Base-by-base conservation (phyloP, 179 eudicot species). In the Sideroxylon spinosum region DNA sequence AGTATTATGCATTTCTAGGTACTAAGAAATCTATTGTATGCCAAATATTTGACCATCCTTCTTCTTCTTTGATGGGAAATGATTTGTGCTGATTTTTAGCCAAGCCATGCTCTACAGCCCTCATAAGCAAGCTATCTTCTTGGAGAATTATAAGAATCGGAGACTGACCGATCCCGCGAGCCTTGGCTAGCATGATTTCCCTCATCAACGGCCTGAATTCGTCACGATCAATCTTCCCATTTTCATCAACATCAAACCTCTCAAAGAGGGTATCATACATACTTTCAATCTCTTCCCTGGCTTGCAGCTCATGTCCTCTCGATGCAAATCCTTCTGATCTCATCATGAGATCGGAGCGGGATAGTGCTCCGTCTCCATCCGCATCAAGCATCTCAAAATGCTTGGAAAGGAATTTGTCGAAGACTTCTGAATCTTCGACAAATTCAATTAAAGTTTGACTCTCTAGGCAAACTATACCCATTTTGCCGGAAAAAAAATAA, bases 121-220 rank as follows among this genome's bases (percentile, higher is more conserved):
- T 89, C 86, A 78, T 37, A n/a, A 89, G 75, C 25, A 91, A 77
- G 77, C 96, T 86, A 75, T 86, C 90, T 16, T 60, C 84, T 28
- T 88, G 89, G 23, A 88, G 78, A 50, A 82, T 74, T 2, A 91
- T 62, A 1, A 69, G 78, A 56, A 90, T 79, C 3, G 91, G 93
- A 9, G 85, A 85, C 37, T 78, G 26, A 13, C 93, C 91, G 20
- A 91, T 84, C 65, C 93, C 90, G 6, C 85, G 85, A 26, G 90
- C 95, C 67, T 90, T 76, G 7, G 93, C 93, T 0, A 82, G 71
- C 81, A 88, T 61, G 74, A 91, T 73, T 76, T 91, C 92, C 61
- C 3, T 84, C 84, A 83, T 63, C 78, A 90, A 55, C 13, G 68
- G 29, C 72, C 79, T 19, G 56, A 91, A 91, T 55, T 81, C 85